phyloP scores from a whole-genome alignment of 2,329 filamentous ascomycete species.

The Hymenoscyphus repandus region DNA sequence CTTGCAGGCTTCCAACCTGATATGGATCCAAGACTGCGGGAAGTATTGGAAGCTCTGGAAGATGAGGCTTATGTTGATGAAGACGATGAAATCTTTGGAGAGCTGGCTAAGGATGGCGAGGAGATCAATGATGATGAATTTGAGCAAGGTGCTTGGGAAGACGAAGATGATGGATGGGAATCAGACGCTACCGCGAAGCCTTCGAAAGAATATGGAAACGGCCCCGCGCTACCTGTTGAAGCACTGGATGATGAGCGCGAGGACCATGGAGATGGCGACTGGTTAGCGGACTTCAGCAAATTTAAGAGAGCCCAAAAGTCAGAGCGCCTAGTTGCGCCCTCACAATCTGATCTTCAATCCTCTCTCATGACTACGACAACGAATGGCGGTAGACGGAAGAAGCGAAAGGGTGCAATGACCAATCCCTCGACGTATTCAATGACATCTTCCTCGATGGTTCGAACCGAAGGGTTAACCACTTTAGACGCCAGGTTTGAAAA shows the following conservation, averaged over 20 bases:
- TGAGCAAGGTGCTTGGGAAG: slow-evolving; percentile 56
- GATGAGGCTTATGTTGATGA: slow-evolving; percentile 91
- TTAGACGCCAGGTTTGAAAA: slow-evolving; percentile 89
- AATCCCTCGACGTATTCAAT: slow-evolving; percentile 85
- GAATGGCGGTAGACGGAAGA: slow-evolving; percentile 79
- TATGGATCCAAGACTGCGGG: slow-evolving; percentile 89
- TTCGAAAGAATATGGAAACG: slow-evolving; percentile 46
- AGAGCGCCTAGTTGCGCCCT: slow-evolving; percentile 36
- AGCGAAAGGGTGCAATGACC: slow-evolving; percentile 90
- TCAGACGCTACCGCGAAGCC: slow-evolving; percentile 87
- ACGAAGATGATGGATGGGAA: slow-evolving; percentile 81
- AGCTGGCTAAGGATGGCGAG: slow-evolving; percentile 61
- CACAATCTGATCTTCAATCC: slow-evolving; percentile 60
- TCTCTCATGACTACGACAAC: slow-evolving; percentile 72
- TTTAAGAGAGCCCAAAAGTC: slow-evolving; percentile 79
- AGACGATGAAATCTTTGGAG: slow-evolving; percentile 75
- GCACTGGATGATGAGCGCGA: slow-evolving; percentile 49
- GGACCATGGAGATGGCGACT: slow-evolving; percentile 67
- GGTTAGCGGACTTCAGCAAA: slow-evolving; percentile 88
- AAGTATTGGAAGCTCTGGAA: slow-evolving; percentile 88
- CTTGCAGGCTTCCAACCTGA: slow-evolving; percentile 94
- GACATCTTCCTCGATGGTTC: slow-evolving; percentile 80
- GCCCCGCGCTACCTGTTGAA: slow-evolving; percentile 34
- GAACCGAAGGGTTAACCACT: slow-evolving; percentile 80
- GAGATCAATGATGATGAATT: slow-evolving; percentile 80